Percentiles rank a stretch among this genome's conserved stretches.
phyloP scores from a whole-genome alignment of 495 filamentous ascomycete species.

The Diplogelasinospora grovesii region DNA sequence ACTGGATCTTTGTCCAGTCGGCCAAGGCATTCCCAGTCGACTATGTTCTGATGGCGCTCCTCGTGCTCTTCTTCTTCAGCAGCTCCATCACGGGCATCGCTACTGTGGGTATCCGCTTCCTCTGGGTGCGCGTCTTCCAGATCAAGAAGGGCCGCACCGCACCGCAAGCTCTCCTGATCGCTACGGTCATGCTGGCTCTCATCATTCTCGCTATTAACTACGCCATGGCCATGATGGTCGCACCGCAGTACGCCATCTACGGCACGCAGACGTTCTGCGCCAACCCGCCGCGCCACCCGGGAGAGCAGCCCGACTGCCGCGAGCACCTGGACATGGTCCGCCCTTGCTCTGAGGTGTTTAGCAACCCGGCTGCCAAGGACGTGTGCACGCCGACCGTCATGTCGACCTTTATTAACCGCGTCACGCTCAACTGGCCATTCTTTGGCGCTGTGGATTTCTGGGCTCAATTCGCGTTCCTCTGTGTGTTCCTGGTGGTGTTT shows the following conservation, averaged over 20 bases:
- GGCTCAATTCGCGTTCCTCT: conserved; percentile 89
- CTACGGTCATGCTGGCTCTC: conserved; percentile 83
- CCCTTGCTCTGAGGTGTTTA: conserved; percentile 69
- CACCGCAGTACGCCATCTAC: conserved; percentile 90
- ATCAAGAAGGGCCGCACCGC: conserved; percentile 83
- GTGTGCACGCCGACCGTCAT: conserved; percentile 88
- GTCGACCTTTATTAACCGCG: conserved; percentile 85
- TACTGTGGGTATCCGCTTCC: conserved; percentile 83
- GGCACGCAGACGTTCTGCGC: conserved; percentile 93
- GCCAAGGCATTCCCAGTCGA: conserved; percentile 85
- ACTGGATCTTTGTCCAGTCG: conserved; percentile 79
- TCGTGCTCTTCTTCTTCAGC: conserved; percentile 81
- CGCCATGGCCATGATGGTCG: conserved; percentile 80
- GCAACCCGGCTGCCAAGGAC: conserved; percentile 53
- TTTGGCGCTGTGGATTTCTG: conserved; percentile 93
- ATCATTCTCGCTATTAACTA: conserved; percentile 89
- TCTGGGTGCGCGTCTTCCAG: conserved; percentile 88
- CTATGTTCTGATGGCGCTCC: conserved; percentile 75
- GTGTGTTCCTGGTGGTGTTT: conserved; percentile 72
- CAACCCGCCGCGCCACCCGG: conserved; percentile 46
- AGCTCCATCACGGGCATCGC: conserved; percentile 81
- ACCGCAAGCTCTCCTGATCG: conserved; percentile 86
- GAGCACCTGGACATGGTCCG: conserved; percentile 63
- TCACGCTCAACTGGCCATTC: conserved; percentile 92
- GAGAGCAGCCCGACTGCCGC: conserved; percentile 70